These are phyloP conservation scores for Neocucurbitaria cava DNA, from an alignment of 2,329 filamentous ascomycete species.

Conservation along the genomic window DNA sequence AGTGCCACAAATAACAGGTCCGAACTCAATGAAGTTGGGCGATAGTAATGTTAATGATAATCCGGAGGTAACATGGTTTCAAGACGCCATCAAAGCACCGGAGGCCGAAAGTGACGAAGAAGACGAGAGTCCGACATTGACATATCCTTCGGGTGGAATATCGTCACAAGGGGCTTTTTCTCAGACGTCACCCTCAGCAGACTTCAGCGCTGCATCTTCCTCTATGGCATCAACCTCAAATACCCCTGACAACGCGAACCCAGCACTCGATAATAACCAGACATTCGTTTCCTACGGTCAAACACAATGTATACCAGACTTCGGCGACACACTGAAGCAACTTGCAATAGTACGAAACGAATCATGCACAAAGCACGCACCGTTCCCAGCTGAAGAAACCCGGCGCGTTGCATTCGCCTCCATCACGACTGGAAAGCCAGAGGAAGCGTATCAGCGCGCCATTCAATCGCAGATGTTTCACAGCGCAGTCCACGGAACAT, in stretches of 20 bases:
- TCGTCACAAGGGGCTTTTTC: not conserved
- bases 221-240: not conserved
- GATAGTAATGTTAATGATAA: not conserved
- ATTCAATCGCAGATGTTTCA: slow-evolving; percentile 52
- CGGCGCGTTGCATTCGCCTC: slow-evolving; percentile 42
- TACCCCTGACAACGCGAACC: not conserved
- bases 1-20: not conserved
- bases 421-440: slow-evolving; percentile 43
- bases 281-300: slow-evolving; percentile 23
- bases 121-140: not conserved
- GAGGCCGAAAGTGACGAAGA: slow-evolving; percentile 1
- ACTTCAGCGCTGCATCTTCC: not conserved
- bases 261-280: slow-evolving; percentile 2
- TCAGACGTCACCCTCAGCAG: not conserved
- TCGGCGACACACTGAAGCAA: slow-evolving; percentile 13
- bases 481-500: slow-evolving; percentile 50
- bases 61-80: slow-evolving; percentile 7
- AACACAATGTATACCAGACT: slow-evolving; percentile 22
- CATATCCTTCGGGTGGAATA: not conserved
- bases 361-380: slow-evolving; percentile 22
- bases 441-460: slow-evolving; percentile 49
- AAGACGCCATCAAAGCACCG: slow-evolving; percentile 6
- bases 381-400: slow-evolving; percentile 12
- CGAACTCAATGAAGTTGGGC: not conserved
- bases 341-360: slow-evolving; percentile 8